Evolutionary conservation across 176 grass and related monocot species (phyloP).

Genomic region (Bromus sterilis): DNA sequence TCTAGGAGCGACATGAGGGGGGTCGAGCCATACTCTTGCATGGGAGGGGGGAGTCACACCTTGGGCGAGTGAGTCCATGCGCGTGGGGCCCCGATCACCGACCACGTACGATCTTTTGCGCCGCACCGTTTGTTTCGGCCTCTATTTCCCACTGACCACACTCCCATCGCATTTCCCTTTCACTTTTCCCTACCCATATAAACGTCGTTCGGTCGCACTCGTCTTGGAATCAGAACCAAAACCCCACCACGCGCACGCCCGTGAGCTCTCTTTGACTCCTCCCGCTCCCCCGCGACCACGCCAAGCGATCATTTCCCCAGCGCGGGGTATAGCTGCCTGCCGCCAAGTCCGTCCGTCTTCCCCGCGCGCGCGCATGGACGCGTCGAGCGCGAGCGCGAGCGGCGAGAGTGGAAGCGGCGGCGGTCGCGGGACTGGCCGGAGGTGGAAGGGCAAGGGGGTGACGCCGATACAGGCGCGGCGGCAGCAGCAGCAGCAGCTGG

Average conservation of each 20-base stretch:
- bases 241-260: slow-evolving; percentile 6
- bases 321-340: too few species aligned
- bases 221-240: slow-evolving; percentile 24
- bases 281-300: slow-evolving; percentile 6
- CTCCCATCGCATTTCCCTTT: not conserved
- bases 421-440: slow-evolving; percentile 7
- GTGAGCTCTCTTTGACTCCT: not conserved
- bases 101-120: slow-evolving; percentile 17
- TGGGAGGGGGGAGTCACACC: too few species aligned
- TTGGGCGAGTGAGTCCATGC: slow-evolving; percentile 13
- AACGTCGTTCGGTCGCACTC: not conserved
- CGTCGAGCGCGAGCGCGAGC: slow-evolving; percentile 17
- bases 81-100: slow-evolving; percentile 22
- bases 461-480: slow-evolving; percentile 48
- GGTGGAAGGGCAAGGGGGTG: slow-evolving; percentile 36
- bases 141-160: not conserved
- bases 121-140: not conserved
- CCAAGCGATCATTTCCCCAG: not conserved
- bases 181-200: slow-evolving; percentile 28
- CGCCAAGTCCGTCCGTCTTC: too few species aligned
- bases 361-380: slow-evolving; percentile 15
- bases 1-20: too few species aligned
- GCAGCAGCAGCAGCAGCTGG: slow-evolving; percentile 35
- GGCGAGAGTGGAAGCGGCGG: slow-evolving; percentile 13
- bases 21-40: too few species aligned